Evolutionary conservation across 192 early-diverging fungal species (phyloP), one percentile per base, ranked within the genome.

Genomic region (Linderina pennispora): DNA sequence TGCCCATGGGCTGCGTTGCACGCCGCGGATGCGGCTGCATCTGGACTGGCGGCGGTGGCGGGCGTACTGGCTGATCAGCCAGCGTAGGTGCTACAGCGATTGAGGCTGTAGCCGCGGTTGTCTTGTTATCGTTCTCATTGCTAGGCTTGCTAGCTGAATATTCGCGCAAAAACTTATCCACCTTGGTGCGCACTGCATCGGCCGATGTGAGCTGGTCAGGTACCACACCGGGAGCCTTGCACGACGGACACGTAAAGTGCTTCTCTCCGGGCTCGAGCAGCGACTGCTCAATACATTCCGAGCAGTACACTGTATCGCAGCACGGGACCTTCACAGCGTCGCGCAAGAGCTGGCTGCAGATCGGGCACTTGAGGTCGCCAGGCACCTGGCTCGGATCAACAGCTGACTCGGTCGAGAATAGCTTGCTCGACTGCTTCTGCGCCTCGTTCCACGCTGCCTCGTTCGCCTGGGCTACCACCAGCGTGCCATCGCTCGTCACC

Each of bases 401-500:
- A 4, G 77, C 70, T 23, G 86, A 87, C 24, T 82, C 83, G 14
- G 77, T 71, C 14, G 78, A 66, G 20, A 82, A 43, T 17, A 64
- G 62, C 13, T 73, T 69, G 26, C 73, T 65, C 24, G 69, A 72
- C 45, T 76, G 74, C 32, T 76, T 64, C 36, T 83, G 75, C 23
- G 86, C 75, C 37, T 80, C 78, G 42, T 85, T 66, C 88, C 88
- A 93, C 22, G 79, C 85, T 26, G 77, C 79, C 23, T 89, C 85
- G 53, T 94, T 91, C 0, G 94, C 83, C 15, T 80, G 78, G 0
- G 86, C 88, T 14, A 93, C 84, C 1, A 97, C 94, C 23, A 96
- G 68, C 41, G 92, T 86, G 20, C 96, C 94, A 43, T 83, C 84
- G 45, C 81, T 87, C 20, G 89, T 92, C 7, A 99, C 89, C 84